phyloP scores from a whole-genome alignment of 2,329 filamentous ascomycete genomes.

The Alternaria novae-zelandiae region DNA sequence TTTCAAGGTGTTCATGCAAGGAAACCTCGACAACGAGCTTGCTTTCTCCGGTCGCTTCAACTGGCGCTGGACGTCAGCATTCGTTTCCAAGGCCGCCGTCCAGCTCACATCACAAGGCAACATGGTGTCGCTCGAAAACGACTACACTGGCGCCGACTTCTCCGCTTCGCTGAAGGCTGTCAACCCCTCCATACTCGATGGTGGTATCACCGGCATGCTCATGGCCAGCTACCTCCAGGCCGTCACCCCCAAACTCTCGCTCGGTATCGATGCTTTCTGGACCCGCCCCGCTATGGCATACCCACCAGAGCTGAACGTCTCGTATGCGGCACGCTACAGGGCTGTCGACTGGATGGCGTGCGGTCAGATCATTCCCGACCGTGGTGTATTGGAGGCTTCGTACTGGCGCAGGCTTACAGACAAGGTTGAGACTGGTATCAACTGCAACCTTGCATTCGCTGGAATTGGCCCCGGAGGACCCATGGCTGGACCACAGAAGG shows the following conservation, averaged over 20 bases:
- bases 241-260: constrained; percentile 81
- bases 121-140: constrained; percentile 92
- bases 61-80: constrained; percentile 80
- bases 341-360: constrained; percentile 90
- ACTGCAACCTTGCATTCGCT: constrained; percentile 86
- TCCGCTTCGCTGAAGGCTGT: constrained; percentile 90
- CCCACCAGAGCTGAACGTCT: constrained; percentile 88
- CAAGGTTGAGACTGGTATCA: constrained; percentile 94
- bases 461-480: constrained; percentile 64
- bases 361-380: constrained; percentile 86
- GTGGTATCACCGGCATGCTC: constrained; percentile 91
- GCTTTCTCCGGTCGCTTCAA: constrained; percentile 89
- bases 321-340: constrained; percentile 92
- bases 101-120: constrained; percentile 86
- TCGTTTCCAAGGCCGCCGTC: constrained; percentile 86
- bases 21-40: constrained; percentile 91
- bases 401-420: constrained; percentile 95
- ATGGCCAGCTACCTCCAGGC: constrained; percentile 96
- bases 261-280: constrained; percentile 93
- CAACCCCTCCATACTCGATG: constrained; percentile 93
- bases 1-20: constrained; percentile 87
- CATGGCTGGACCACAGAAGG: constrained; percentile 75
- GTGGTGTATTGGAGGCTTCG: constrained; percentile 78
- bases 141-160: constrained; percentile 94
- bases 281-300: constrained; percentile 83